Evolutionary conservation across 179 eudicot genomes (phyloP), one percentile per base, ranked within the genome.

Genomic region (Silene noctiflora): DNA sequence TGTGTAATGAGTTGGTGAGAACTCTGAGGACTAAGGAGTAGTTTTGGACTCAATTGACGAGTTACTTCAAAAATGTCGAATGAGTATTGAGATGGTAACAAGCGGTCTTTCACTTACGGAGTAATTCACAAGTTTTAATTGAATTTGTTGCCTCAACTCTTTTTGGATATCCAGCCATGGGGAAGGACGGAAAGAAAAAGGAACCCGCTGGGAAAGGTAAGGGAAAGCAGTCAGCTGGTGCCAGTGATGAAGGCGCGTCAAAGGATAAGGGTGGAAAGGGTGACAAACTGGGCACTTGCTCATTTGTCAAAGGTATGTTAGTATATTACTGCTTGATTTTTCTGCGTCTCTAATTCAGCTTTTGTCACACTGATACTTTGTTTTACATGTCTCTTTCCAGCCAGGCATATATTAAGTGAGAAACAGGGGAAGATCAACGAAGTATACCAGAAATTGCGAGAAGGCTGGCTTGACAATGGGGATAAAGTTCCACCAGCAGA

Each of bases 401-500:
- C 97, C 65, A 87, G 98, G 84, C 98, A 94, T 82, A 80, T 94
- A 72, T 84, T 94, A 73, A 91, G 98, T 66, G 98, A 92, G 88
- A 94, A 94, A 83, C 98, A 94, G 86, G 96, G 96, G 60, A 94
- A 94, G 81, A 94, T 94, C 67, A 94, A 91, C 81, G 98, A 94
- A 80, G 98, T 96, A 72, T 92, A 94, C 85, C 92, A 94, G 85
- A 94, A 92, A 86, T 87, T 94, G 72, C 91, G 85, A 79, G 98
- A 93, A 76, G 96, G 93, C 42, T 92, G 98, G 98, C 97, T 94
- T 72, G 83, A 82, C 75, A 89, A 82, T 66, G 98, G 97, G 71
- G 97, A 94, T 79, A 92, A 94, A 76, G 97, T 94, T 84, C 98
- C 98, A 76, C 97, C 97, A 46, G 93, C 98, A 75, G 98, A 94